Evolutionary conservation across 306 rosid genomes (phyloP), one percentile per base, ranked within the genome.

Genomic region (Pyrus communis): DNA sequence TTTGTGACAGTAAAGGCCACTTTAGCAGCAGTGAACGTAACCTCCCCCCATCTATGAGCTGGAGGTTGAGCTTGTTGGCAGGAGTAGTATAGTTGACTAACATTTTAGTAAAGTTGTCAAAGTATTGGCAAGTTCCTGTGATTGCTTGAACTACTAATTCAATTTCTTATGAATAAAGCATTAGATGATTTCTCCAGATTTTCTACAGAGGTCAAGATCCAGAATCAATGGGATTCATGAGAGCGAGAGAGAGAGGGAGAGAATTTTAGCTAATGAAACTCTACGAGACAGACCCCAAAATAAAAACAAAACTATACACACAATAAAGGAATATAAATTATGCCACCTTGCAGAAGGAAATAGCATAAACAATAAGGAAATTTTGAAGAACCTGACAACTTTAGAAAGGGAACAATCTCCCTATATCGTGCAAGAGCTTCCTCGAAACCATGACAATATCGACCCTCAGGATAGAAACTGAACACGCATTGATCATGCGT

Each of bases 341-440:
- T 19, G 63, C 42, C 25, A 54, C 4, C 13, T 22, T 58, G 28
- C 63, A 58, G 7, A 58, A 58, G 28, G 28, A 58, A 58, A 13
- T n/a, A n/a, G 63, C 63, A 58, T n/a, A 58, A 73, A 49, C 21
- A 11, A 75, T 71, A 77, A 67, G 51, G 45, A 76, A 71, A 63
- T 66, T 22, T 73, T 42, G 30, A 80, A 71, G 75, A 76, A 94
- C 99, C 99, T 89, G 99, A 88, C 70, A 95, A 75, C 76, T 81
- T 90, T 74, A 92, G 78, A 67, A 19, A 81, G 9, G 97, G 99
- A 81, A 87, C 90, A 83, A 95, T 90, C 86, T 90, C 88, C 83
- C 86, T 87, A 58, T 92, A 95, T 68, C 99, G 93, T 30, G 75
- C 75, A 76, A 95, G 97, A 57, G 82, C 92, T 83, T 95, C 97